phyloP scores from a whole-genome alignment of 768 basidiomycete genomes.

The Coprinopsis marcescibilis region DNA sequence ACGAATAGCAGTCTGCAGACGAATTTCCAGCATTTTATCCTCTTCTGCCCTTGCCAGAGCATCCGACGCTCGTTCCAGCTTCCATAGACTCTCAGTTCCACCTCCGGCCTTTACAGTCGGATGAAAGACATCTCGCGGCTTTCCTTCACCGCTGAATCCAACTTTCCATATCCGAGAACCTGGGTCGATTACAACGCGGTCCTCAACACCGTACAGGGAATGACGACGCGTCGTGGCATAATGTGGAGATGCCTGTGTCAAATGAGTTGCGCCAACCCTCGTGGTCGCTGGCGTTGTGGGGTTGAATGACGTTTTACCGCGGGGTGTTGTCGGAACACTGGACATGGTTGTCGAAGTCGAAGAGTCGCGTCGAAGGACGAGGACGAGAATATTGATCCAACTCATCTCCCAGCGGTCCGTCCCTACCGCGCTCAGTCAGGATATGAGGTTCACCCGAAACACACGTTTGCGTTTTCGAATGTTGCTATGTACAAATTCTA shows the following conservation, averaged over 20 bases:
- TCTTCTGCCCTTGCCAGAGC: conserved; percentile 61
- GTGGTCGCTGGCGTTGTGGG: conserved; percentile 54
- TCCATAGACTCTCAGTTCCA: conserved; percentile 62
- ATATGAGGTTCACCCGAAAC: no score
- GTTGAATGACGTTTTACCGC: conserved; percentile 27
- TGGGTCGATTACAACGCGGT: conserved; percentile 91
- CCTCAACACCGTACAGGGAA: conserved; percentile 95
- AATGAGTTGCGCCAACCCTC: conserved; percentile 38
- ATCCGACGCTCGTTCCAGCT: conserved; percentile 48
- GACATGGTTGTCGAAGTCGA: conserved; percentile 19
- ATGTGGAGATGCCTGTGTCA: conserved; percentile 73
- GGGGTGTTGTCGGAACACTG: conserved; percentile 35
- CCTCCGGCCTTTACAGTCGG: conserved; percentile 37
- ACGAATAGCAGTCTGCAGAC: conserved; percentile 63
- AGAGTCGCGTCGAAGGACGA: no score
- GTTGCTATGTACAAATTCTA: no score
- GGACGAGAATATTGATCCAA: not conserved
- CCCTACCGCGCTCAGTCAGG: no score
- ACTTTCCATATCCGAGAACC: conserved; percentile 95
- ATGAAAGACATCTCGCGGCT: conserved; percentile 83
- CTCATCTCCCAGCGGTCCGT: no score
- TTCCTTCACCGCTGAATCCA: conserved; percentile 94
- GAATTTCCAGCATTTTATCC: conserved; percentile 63
- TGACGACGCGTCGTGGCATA: conserved; percentile 83
- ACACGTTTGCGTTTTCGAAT: no score